Percentiles rank a stretch among this genome's conserved stretches.
Conservation (phyloP, 1,139 yeast genomes). For the Lodderomyces metapsilosis region DNA sequence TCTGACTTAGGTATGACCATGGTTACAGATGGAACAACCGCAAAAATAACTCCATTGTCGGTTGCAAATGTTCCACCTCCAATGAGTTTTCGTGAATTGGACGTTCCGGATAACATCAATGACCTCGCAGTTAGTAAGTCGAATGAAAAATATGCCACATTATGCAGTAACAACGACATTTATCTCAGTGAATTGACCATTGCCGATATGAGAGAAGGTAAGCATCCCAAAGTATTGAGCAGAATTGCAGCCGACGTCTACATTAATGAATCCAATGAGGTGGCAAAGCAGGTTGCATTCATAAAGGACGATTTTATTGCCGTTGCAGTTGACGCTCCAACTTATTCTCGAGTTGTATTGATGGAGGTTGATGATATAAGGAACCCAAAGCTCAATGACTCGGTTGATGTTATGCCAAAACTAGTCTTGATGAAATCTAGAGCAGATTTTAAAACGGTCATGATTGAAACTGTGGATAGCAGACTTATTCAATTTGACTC, state of each 20-base stretch:
- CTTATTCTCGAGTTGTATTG: conserved; percentile 48
- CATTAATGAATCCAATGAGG: conserved; percentile 39
- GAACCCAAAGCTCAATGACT: conserved; percentile 40
- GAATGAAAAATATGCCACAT: conserved; percentile 59
- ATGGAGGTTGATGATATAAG: conserved; percentile 43
- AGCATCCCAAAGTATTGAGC: conserved; percentile 45
- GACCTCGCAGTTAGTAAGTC: conserved; percentile 64
- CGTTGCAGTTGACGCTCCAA: conserved; percentile 54
- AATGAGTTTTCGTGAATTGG: conserved; percentile 67
- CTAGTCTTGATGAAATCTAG: conserved; percentile 57
- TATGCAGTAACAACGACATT: conserved; percentile 41
- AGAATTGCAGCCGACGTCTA: conserved; percentile 27
- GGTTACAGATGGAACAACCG: conserved; percentile 76
- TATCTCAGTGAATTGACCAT: conserved; percentile 22
- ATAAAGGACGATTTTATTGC: conserved; percentile 50
- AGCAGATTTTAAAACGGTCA: conserved; percentile 51
- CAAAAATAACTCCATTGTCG: conserved; percentile 77
- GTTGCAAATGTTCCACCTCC: conserved; percentile 97
- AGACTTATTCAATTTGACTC: conserved; percentile 45
- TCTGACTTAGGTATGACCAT: conserved; percentile 74
- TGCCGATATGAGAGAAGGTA: conserved; percentile 37
- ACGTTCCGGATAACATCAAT: conserved; percentile 48
- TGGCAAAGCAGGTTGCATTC: conserved; percentile 64
- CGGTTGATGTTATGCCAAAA: conserved; percentile 47
- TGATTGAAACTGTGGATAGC: conserved; percentile 67